Percentiles rank a stretch among this genome's conserved stretches.
These are phyloP conservation scores for Pseudisothecium myosuroides DNA, from an alignment of 225 moss, liverwort and hornwort species.

Conservation along the genomic window DNA sequence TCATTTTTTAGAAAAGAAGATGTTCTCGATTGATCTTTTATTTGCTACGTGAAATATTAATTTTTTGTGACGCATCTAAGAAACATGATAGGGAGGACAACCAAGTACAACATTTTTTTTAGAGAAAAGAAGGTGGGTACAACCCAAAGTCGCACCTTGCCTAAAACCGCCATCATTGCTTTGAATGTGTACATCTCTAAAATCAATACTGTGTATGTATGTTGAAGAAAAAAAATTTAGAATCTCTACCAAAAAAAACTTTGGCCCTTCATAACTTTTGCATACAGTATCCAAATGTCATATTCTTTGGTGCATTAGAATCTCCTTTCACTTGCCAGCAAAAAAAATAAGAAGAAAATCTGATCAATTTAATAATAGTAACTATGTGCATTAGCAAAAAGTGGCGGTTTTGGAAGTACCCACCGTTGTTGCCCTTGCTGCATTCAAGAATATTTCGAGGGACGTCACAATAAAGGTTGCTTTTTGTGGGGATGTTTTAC, in stretches of 20 bases:
- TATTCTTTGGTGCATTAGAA: fast-evolving
- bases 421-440: neutral
- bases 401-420: neutral
- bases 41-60: neutral
- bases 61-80: neutral
- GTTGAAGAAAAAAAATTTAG: neutral
- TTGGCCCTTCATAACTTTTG: neutral
- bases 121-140: neutral
- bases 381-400: neutral
- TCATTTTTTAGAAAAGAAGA: too few species aligned
- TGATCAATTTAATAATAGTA: neutral
- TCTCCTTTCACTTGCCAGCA: neutral
- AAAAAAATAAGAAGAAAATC: neutral
- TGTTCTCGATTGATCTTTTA: too few species aligned
- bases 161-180: too few species aligned
- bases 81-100: neutral
- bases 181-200: too few species aligned
- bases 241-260: neutral
- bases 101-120: neutral
- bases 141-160: neutral
- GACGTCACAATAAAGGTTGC: neutral
- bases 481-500: neutral
- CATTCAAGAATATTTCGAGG: neutral
- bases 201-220: too few species aligned
- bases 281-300: neutral